Evolutionary conservation across 345 rosid genomes (phyloP), one percentile per base, ranked within the genome.

Genomic region (Populus deltoides): DNA sequence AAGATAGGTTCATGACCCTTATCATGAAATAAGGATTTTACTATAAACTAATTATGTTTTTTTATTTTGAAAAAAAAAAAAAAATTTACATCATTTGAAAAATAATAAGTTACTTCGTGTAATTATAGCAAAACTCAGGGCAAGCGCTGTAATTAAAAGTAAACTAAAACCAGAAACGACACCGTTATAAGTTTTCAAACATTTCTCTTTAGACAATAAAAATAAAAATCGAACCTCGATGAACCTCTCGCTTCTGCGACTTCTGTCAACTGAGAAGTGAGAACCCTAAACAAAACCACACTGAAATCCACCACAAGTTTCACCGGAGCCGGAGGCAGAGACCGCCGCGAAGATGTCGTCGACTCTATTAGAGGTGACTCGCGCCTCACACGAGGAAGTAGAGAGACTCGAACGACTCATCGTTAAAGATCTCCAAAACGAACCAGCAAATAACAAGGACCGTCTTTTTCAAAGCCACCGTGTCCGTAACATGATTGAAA

Each of bases 401-500:
- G 99, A 97, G 83, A 86, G 94, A 59, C 39, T 92, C 24, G 98
- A 97, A 82, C 92, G 98, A 59, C 86, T 94, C 25, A 74, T 97
- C 70, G 97, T 94, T 69, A 89, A 91, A 89, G 98, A 97, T 85
- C 90, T 97, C 55, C 99, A 92, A 82, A 90, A 82, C 10, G 96
- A 90, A 84, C 96, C 97, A 7, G 69, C 92, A 22, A 66, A 85
- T 41, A 80, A 73, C 86, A 94, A 82, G 85, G 99, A 92, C 75
- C 89, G 97, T 68, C 86, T 94, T 81, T 86, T 81, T 6, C 99
- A 97, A 80, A 90, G 94, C 82, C 99, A 97, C 86, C 94, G 99
- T 8, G 99, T 92, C 47, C 97, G 94, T 70, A 85, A 84, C 82
- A 90, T 90, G 90, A 94, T 94, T 59, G 92, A 92, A 35, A 84